Evolutionary conservation across 495 filamentous ascomycete genomes (phyloP).

Genomic region (Talaromyces liani): DNA sequence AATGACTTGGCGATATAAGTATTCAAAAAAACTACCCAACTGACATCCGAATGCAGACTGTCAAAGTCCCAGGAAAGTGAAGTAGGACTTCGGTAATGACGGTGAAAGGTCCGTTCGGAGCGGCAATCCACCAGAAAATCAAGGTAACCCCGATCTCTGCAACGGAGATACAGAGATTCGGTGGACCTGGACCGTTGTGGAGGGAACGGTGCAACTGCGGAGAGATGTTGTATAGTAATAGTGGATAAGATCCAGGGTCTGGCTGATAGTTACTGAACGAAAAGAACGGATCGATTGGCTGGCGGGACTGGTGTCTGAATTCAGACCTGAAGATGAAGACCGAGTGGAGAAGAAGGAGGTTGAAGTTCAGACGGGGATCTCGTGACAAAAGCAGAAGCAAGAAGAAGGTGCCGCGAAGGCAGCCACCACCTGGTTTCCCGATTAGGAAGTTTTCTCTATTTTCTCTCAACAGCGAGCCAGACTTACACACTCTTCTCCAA

Average conservation of each 20-base stretch:
- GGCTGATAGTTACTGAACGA: neutral
- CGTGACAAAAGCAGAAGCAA: neutral
- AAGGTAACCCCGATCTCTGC: neutral
- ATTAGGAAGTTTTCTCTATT: neutral
- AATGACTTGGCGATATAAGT: constrained; percentile 7
- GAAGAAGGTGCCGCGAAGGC: neutral
- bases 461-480: neutral
- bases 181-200: neutral
- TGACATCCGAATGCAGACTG: constrained; percentile 2
- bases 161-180: neutral
- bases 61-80: neutral
- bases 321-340: neutral
- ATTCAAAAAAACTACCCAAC: neutral
- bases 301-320: neutral
- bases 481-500: neutral
- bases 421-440: neutral
- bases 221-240: neutral
- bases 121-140: neutral
- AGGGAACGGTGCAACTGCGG: neutral
- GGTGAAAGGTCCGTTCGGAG: neutral
- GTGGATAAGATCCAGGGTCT: neutral
- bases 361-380: neutral
- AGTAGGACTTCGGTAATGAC: neutral
- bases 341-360: neutral
- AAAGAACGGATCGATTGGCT: neutral